These are phyloP conservation scores for Thamnidium elegans DNA, from an alignment of 192 early-diverging fungal species.

Conservation along the genomic window DNA sequence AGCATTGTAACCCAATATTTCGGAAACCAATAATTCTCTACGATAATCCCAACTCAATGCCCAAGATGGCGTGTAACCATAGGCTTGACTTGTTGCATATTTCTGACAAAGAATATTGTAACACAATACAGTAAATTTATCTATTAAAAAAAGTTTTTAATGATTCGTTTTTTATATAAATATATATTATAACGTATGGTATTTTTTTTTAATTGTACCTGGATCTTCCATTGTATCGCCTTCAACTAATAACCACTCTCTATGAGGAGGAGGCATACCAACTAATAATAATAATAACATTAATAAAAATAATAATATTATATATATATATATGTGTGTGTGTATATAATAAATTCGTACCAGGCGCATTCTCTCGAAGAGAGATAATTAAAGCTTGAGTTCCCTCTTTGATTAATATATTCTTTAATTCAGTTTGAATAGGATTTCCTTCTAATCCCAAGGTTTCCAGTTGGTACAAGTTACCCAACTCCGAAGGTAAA, in stretches of 20 bases:
- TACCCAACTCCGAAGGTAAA: slow-evolving; percentile 86
- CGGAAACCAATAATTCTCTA: slow-evolving; percentile 81
- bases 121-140: slow-evolving; percentile 84
- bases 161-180: not conserved
- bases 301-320: not conserved
- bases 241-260: slow-evolving; percentile 89
- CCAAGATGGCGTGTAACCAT: slow-evolving; percentile 95
- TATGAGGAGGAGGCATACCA: slow-evolving; percentile 72
- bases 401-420: slow-evolving; percentile 84
- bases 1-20: slow-evolving; percentile 81
- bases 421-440: slow-evolving; percentile 74
- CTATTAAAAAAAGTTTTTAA: slow-evolving; percentile 39
- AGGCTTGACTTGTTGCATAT: slow-evolving; percentile 83
- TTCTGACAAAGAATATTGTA: slow-evolving; percentile 92
- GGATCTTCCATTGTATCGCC: slow-evolving; percentile 61
- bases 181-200: not conserved
- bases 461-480: slow-evolving; percentile 83
- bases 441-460: slow-evolving; percentile 97
- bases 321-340: not conserved
- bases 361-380: slow-evolving; percentile 83
- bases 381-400: slow-evolving; percentile 78
- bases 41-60: slow-evolving; percentile 92
- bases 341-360: slow-evolving; percentile 39
- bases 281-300: slow-evolving; percentile 47
- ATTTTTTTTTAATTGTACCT: slow-evolving; percentile 21